Evolutionary conservation across 2,329 filamentous ascomycete species (phyloP), one percentile per base, ranked within the genome.

Genomic region (Apiospora marii): DNA sequence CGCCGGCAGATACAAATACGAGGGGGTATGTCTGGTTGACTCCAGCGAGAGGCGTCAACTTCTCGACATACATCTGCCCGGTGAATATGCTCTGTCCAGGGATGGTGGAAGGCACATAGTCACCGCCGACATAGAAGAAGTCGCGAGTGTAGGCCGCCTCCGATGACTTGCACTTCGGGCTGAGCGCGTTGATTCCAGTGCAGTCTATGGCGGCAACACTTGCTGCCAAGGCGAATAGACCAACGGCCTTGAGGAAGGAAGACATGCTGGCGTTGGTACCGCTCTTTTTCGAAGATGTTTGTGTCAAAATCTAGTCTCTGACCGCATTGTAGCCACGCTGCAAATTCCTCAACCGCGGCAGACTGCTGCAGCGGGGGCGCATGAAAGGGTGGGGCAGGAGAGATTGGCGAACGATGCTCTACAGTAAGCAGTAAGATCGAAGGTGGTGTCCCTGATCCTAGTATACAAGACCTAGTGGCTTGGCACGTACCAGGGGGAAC

Each of bases 81-180:
- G 53, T 41, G 41, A 68, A 49, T 22, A 71, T 51, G 61, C 34
- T 43, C 68, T 69, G 68, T 4, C 68, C 68, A 10, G 68, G 48
- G 7, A 67, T 22, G 3, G 44, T 7, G 30, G 69, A 71, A 4
- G 72, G 49, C 3, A 71, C 69, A n/a, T 73, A 73, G 24, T 51
- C 37, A 51, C 72, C 72, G 30, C 72, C 72, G 16, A 73, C 43
- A 30, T 61, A 73, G 61, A 73, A 73, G 16, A 67, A 30, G 64
- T 73, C 72, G 24, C 72, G 61, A 2, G 44, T 67, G 37, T 71
- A 68, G 4, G 73, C 53, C 1, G 72, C 37, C 69, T 78, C 77
- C 0, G 48, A 14, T 7, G 76, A 76, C n/a, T 69, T 51, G 67
- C 76, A 78, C 67, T 72, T 37, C 34, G 71, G 73, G 46, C 70